These are phyloP conservation scores for Oryza brachyantha DNA, from an alignment of 176 grass and related monocot genomes.

Conservation along the genomic window DNA sequence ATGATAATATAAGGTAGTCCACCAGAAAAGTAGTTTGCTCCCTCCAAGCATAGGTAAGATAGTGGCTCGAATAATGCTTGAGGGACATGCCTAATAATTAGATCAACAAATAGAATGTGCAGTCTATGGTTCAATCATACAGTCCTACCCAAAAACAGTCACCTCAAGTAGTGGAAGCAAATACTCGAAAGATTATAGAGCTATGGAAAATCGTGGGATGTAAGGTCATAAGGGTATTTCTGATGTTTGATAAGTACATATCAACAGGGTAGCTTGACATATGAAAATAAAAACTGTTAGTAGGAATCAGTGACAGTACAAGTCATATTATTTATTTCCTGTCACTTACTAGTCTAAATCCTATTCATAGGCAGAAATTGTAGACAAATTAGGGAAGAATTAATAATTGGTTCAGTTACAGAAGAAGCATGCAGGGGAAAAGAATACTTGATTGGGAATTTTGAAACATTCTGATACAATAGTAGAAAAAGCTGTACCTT, in stretches of 20 bases:
- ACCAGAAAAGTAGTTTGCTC: neutral
- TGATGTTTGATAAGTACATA: conserved; percentile 7
- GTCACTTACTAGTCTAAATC: conserved; percentile 7
- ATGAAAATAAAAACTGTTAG: neutral
- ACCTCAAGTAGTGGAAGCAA: neutral
- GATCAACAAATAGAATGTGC: conserved; percentile 22
- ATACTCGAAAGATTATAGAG: conserved; percentile 6
- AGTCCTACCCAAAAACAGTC: neutral
- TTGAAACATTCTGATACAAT: neutral
- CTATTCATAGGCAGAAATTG: neutral
- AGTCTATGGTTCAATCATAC: neutral
- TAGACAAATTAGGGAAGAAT: neutral
- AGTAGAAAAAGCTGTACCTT: conserved; percentile 58
- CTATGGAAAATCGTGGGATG: neutral
- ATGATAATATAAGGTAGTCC: conserved; percentile 2
- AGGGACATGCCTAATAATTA: conserved; percentile 20
- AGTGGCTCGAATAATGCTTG: neutral
- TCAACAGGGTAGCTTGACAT: conserved; percentile 1
- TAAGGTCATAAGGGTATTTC: neutral
- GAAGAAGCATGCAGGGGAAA: neutral
- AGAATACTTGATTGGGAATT: neutral
- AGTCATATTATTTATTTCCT: conserved; percentile 14
- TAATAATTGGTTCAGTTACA: neutral
- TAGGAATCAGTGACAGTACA: neutral
- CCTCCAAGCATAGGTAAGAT: conserved; percentile 8